phyloP scores from a whole-genome alignment of 352 stramenopile species.

The Globisporangium spinosum region DNA sequence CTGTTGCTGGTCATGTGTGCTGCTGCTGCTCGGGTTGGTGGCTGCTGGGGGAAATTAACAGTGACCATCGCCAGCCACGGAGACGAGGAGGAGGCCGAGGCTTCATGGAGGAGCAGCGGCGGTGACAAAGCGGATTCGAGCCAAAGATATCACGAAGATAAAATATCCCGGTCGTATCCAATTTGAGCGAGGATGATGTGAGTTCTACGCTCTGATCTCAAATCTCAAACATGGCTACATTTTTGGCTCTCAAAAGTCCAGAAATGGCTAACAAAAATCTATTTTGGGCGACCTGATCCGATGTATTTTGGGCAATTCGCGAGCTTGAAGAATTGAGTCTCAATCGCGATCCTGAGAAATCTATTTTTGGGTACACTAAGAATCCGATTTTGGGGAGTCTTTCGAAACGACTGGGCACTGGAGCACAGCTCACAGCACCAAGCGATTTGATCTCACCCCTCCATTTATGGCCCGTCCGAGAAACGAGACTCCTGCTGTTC shows the following conservation, averaged over 20 bases:
- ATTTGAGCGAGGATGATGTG: background rate
- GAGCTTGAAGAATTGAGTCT: background rate
- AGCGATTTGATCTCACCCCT: background rate
- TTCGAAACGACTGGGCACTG: background rate
- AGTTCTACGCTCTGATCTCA: background rate
- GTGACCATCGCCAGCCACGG: background rate
- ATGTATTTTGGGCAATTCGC: background rate
- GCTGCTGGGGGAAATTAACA: background rate
- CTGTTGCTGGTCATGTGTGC: background rate
- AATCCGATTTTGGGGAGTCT: background rate
- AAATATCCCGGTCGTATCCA: background rate
- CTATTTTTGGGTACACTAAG: background rate
- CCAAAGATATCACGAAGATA: background rate
- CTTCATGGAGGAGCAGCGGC: background rate
- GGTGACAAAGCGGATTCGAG: background rate
- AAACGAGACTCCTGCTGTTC: background rate
- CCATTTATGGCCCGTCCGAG: no score
- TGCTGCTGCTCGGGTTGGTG: background rate
- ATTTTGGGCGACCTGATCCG: background rate
- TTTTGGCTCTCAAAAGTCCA: background rate
- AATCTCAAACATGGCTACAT: constrained; percentile 3
- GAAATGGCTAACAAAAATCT: constrained; percentile 1
- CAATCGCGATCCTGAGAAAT: background rate
- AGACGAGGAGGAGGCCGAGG: background rate
- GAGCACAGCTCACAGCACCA: background rate